Evolutionary conservation across 129 eudicot species (phyloP).

Genomic region (Mikania micrantha): DNA sequence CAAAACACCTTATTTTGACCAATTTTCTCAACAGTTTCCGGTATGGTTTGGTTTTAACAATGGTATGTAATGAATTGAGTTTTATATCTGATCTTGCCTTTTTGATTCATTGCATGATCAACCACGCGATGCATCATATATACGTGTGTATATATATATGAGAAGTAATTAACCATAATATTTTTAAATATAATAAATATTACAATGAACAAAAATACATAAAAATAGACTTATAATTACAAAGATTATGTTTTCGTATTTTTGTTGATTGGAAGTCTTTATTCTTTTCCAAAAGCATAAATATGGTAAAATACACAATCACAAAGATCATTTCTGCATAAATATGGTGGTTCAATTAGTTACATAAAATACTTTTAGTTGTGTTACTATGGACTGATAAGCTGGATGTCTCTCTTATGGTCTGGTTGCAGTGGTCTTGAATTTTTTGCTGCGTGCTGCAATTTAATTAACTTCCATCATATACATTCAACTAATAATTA

Average conservation of each 20-base stretch:
- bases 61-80: no score
- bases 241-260: not conserved
- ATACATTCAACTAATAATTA: not conserved
- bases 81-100: not conserved
- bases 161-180: not conserved
- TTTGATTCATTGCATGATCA: not conserved
- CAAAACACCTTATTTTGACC: no score
- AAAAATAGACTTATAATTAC: not conserved
- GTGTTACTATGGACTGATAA: conserved; percentile 28
- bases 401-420: conserved; percentile 36
- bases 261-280: not conserved
- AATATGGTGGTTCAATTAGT: not conserved
- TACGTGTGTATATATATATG: no score
- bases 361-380: not conserved
- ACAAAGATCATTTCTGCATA: not conserved
- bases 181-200: not conserved
- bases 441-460: conserved; percentile 59
- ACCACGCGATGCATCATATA: no score
- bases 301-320: not conserved
- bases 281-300: not conserved
- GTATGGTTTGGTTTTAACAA: no score
- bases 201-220: not conserved
- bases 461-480: not conserved
- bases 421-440: conserved; percentile 74
- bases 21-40: no score